Base-by-base conservation (phyloP, 805 yeast species). In the Monosporozyma yasuniensis region DNA sequence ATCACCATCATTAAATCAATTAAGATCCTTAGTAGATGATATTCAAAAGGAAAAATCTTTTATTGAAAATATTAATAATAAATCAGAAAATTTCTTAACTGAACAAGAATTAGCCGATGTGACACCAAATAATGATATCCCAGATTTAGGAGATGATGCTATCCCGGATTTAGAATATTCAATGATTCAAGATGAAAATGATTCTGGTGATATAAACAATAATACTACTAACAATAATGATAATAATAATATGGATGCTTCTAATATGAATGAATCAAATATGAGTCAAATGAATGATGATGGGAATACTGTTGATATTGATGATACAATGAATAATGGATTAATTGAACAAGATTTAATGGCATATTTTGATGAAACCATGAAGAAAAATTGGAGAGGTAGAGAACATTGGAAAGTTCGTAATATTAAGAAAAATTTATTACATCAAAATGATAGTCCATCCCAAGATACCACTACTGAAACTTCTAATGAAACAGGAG, bases 351-450 rank as follows among this genome's bases (percentile, higher is more conserved):
- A 73, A 46, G 87, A 83, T 58, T 67, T 87, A 41, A 79, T 87
- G 77, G 84, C 89, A 2, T 84, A 87, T 62, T 88, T 88, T 65
- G 96, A 89, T 62, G 81, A 80, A 48, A 75, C 80, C 19, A 72
- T 87, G 66, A 77, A 74, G 50, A 64, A 65, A 44, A 84, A 80
- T 62, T 90, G 97, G 96, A 78, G 95, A 27, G 97, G 97, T 8
- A 85, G 91, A 12, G 91, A 87, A 55, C 95, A 87, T 67, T 91
- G 97, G 97, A 85, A 84, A 66, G 84, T 91, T 10, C 71, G 76
- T 41, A 76, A 79, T 12, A 65, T 83, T 45, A 83, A 79, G 58
- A 73, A 73, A 55, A 54, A 47, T 42, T 42, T 43, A 7, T 25
- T 42, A 16, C 49, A 55, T 37, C 51, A 46, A 19, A 30, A 35